Percentiles rank a stretch among this genome's conserved stretches.
phyloP scores from a whole-genome alignment of 306 rosid genomes.

The Inga laurina region DNA sequence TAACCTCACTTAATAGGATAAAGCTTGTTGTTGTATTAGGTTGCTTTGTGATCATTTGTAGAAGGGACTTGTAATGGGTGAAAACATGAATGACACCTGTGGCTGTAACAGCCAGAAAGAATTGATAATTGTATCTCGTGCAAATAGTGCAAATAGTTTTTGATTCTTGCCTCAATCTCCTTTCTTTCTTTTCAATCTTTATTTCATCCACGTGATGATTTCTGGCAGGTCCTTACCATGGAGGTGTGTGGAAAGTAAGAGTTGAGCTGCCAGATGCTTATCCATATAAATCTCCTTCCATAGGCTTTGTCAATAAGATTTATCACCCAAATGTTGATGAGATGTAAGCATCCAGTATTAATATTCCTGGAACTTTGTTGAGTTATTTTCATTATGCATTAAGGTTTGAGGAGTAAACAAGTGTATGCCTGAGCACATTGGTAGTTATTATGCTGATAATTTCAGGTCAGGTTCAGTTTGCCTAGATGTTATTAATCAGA shows the following conservation, averaged over 20 bases:
- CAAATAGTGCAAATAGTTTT: background rate
- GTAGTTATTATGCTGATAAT: slow-evolving; percentile 14
- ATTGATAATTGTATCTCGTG: background rate
- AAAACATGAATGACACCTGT: background rate
- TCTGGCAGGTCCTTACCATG: slow-evolving; percentile 61
- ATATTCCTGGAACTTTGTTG: background rate
- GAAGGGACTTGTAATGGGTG: background rate
- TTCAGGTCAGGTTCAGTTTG: slow-evolving; percentile 73
- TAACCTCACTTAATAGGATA: background rate
- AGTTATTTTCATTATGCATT: slow-evolving; percentile 10
- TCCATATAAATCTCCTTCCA: slow-evolving; percentile 64
- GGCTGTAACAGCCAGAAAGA: background rate
- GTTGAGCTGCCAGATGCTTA: slow-evolving; percentile 67
- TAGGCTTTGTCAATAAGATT: slow-evolving; percentile 63
- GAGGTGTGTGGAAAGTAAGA: slow-evolving; percentile 63
- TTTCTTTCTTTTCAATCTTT: slow-evolving; percentile 3
- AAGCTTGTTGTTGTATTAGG: background rate
- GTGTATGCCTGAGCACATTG: slow-evolving; percentile 25
- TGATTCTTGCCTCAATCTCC: slow-evolving; percentile 20
- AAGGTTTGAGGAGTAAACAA: slow-evolving; percentile 6
- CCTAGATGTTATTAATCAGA: slow-evolving; percentile 66
- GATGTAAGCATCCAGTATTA: slow-evolving; percentile 41
- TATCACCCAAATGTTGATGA: slow-evolving; percentile 66
- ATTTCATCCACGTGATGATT: slow-evolving; percentile 41
- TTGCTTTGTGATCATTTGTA: background rate